Percentiles rank a stretch among this genome's conserved stretches.
Conservation (phyloP, 345 rosid genomes). For the Brassica juncea region DNA sequence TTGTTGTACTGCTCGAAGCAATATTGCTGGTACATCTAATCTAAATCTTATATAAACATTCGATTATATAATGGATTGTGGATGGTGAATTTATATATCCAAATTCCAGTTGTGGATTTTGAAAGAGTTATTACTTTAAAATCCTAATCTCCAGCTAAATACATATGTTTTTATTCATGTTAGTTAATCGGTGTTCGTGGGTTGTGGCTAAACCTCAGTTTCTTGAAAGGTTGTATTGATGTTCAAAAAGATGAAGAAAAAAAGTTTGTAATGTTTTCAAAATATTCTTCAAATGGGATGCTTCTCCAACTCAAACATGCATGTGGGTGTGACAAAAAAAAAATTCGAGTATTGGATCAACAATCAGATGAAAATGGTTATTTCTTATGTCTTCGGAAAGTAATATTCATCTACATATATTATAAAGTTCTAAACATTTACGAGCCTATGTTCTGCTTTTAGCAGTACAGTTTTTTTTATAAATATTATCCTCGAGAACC, state of each 20-base stretch:
- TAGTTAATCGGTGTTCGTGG: not conserved
- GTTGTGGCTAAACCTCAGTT: constrained; percentile 5
- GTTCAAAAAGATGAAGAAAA: not conserved
- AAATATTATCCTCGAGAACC: constrained; percentile 14
- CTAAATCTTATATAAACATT: not conserved
- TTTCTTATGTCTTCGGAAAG: not conserved
- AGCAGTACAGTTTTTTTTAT: not conserved
- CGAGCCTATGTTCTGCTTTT: not conserved
- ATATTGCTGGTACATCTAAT: constrained; percentile 5
- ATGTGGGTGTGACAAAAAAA: not conserved
- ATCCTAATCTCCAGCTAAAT: not conserved
- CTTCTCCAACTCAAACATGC: not conserved
- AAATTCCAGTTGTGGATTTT: constrained; percentile 6
- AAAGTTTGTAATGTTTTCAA: not conserved
- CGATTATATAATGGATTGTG: constrained; percentile 8
- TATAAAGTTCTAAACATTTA: not conserved
- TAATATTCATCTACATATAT: not conserved
- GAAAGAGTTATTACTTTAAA: not conserved
- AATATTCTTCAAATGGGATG: not conserved
- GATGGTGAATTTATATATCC: not conserved
- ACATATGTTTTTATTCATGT: not conserved
- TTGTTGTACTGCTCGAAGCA: not conserved
- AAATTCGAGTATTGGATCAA: not conserved
- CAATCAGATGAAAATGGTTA: not conserved
- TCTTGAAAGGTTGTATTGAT: not conserved